A percentile compares a stretch with the other conserved stretches of the same genome.
Conservation (phyloP, 176 grass and related monocot species). For the Cymbopogon citratus region DNA sequence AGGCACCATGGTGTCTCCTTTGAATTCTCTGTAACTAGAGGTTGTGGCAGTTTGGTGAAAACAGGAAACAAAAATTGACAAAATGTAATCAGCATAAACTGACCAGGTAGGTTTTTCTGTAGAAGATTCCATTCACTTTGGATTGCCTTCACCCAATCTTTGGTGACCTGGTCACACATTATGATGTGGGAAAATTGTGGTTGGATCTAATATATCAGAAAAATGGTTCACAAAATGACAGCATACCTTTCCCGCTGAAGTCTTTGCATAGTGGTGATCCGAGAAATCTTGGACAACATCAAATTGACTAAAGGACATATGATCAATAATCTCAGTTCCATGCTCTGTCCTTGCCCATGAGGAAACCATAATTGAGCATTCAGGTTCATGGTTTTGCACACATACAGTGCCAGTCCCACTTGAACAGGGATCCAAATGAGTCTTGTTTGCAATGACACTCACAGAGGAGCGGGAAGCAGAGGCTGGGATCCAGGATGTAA, state of each 20-base stretch:
- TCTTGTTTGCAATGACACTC: constrained; percentile 21
- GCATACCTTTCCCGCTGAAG: constrained; percentile 42
- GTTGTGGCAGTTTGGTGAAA: background rate
- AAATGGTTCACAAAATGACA: constrained; percentile 5
- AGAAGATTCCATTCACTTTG: constrained; percentile 73
- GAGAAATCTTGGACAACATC: constrained; percentile 62
- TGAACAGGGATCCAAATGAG: constrained; percentile 38
- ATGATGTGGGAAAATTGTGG: constrained; percentile 4
- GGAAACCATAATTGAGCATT: constrained; percentile 33
- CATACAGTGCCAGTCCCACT: constrained; percentile 23
- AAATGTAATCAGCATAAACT: background rate
- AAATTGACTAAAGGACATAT: constrained; percentile 49
- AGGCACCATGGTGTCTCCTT: background rate
- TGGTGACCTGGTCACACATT: constrained; percentile 41
- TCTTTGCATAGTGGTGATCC: constrained; percentile 56
- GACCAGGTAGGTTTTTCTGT: constrained; percentile 68
- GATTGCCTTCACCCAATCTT: constrained; percentile 59
- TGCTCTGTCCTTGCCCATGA: constrained; percentile 5
- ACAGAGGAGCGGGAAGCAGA: constrained; percentile 3
- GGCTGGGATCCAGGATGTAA: constrained; percentile 18
- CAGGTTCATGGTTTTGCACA: constrained; percentile 28
- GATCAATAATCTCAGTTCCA: constrained; percentile 27
- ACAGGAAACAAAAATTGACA: background rate
- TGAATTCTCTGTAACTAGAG: background rate
- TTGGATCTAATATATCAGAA: background rate